A percentile compares a stretch with the other conserved stretches of the same genome.
phyloP scores from a whole-genome alignment of 192 early-diverging fungal species.

The Backusella morwellensis region DNA sequence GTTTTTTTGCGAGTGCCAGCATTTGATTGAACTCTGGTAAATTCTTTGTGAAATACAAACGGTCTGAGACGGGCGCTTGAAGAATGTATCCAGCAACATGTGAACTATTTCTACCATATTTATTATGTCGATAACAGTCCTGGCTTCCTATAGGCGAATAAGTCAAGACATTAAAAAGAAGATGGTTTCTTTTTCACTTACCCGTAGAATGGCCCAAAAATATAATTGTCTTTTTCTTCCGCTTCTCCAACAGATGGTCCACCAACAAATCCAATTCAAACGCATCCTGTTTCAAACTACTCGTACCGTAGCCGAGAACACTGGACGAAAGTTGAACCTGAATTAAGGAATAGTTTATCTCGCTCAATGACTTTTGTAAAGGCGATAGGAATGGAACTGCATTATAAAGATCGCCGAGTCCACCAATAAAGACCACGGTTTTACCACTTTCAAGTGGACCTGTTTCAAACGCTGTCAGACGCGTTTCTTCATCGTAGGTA shows the following conservation, averaged over 20 bases:
- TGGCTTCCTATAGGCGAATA: constrained; percentile 20
- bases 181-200: not conserved
- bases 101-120: constrained; percentile 17
- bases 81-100: constrained; percentile 35
- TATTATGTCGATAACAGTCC: constrained; percentile 34
- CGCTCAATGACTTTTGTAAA: constrained; percentile 21
- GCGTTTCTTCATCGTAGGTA: constrained; percentile 38
- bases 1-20: constrained; percentile 29
- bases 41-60: constrained; percentile 29
- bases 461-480: constrained; percentile 44
- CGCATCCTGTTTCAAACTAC: constrained; percentile 33
- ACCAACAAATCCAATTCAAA: constrained; percentile 39
- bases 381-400: constrained; percentile 38
- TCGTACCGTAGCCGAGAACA: constrained; percentile 41
- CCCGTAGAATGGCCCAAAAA: constrained; percentile 49
- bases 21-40: constrained; percentile 30
- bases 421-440: constrained; percentile 41
- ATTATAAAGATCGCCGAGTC: constrained; percentile 40
- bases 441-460: constrained; percentile 18
- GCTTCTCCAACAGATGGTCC: constrained; percentile 21
- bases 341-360: constrained; percentile 30
- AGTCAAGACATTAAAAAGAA: not conserved
- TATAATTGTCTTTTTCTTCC: constrained; percentile 31
- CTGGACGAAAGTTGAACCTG: constrained; percentile 44
- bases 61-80: constrained; percentile 45